Base-by-base conservation (phyloP, 2,329 filamentous ascomycete species). In the Colletotrichum tabaci region DNA sequence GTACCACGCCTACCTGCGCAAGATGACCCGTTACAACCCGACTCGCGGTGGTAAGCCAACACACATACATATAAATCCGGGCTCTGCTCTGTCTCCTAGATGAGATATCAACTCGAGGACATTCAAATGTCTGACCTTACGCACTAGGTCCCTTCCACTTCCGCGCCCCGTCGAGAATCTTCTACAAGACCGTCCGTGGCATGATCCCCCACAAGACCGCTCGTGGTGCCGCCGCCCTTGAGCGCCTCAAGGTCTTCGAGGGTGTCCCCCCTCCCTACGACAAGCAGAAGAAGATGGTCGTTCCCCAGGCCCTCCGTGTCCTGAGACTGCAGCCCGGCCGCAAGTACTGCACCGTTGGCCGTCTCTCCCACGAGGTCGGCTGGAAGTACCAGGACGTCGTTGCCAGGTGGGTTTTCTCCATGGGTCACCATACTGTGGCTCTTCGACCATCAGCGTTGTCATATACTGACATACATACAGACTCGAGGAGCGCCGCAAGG, bases 371-470 rank as follows among this genome's bases (percentile, higher is more conserved):
- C 88, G 96, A 99, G 90, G 96, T 98, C 83, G 96, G 96, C 89
- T 99, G 96, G 96, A 99, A 99, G 90, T 98, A 99, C 93, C 94
- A 98, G 91, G 96, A 98, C 85, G 95, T 99, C 83, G 96, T 99
- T 88, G 93, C 92, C 82, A 95, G 94, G 95, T 98, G 89, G 82
- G 95, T 93, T 74, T 44, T 65, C 15, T 49, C 49, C 30, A 35
- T 2, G 30, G 30, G 30, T 35, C 30, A 35, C 30, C 8, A 35
- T 35, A 35, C 30, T 35, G 30, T 35, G 30, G 8, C 30, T 35
- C 30, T 35, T 7, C 8, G 8, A 35, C 30, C 30, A 35, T 8
- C 30, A 7, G 30, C 30, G 30, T n/a, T 3, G n/a, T 9, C 8
- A 9, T 16, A 13, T 44, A 49, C 30, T 71, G 62, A 71, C 42